Evolutionary conservation across 1,139 yeast genomes (phyloP).

Genomic region (Nadsonia commutata): DNA sequence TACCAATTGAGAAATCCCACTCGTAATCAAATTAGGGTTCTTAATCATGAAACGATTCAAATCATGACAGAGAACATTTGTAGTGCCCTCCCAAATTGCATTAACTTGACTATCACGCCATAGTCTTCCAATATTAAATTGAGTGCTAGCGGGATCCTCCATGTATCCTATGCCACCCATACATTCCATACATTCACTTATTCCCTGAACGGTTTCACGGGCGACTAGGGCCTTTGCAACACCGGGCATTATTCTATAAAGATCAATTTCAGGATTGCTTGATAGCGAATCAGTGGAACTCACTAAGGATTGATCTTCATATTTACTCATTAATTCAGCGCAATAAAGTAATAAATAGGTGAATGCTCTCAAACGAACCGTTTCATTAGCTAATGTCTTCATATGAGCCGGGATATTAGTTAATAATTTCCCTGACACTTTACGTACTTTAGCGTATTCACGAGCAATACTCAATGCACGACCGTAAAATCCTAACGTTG

Average conservation of each 20-base stretch:
- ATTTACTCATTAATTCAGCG: slow-evolving; percentile 18
- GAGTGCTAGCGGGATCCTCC: slow-evolving; percentile 16
- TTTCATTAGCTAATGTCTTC: slow-evolving; percentile 15
- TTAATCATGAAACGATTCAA: slow-evolving; percentile 12
- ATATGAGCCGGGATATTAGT: slow-evolving; percentile 16
- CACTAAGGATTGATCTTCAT: slow-evolving; percentile 10
- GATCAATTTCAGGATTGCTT: slow-evolving; percentile 10
- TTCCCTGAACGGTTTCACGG: slow-evolving; percentile 15
- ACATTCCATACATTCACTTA: slow-evolving; percentile 22
- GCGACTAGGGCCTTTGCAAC: slow-evolving; percentile 18
- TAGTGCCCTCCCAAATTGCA: slow-evolving; percentile 23
- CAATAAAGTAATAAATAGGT: slow-evolving; percentile 15
- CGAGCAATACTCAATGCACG: slow-evolving; percentile 20
- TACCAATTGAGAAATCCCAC: not conserved
- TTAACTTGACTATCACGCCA: slow-evolving; percentile 20
- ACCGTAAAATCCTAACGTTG: slow-evolving; percentile 15
- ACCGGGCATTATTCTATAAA: slow-evolving; percentile 18
- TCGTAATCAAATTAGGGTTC: not conserved
- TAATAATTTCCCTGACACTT: slow-evolving; percentile 8
- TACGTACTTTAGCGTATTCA: slow-evolving; percentile 17
- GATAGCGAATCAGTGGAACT: not conserved
- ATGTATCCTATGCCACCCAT: slow-evolving; percentile 22
- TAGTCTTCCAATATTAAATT: slow-evolving; percentile 17
- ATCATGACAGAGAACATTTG: slow-evolving; percentile 21
- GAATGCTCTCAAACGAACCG: slow-evolving; percentile 14